Percentiles rank a stretch among this genome's conserved stretches.
These are phyloP conservation scores for Cinnamomum chago DNA, from an alignment of 164 flowering plant species.

Conservation along the genomic window DNA sequence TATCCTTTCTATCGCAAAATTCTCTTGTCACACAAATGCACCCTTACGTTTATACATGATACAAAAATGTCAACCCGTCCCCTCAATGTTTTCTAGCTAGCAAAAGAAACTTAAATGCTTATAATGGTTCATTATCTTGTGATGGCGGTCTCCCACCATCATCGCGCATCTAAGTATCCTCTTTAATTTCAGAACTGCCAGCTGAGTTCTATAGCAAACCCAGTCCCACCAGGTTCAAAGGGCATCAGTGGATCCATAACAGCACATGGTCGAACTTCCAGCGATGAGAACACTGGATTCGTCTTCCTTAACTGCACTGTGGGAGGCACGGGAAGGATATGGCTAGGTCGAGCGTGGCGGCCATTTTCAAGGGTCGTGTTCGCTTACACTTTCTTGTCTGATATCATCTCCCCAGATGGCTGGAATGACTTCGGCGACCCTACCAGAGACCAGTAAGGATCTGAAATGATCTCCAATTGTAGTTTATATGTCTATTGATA, in stretches of 20 bases:
- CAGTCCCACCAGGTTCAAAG: slow-evolving; percentile 50
- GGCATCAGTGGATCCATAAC: slow-evolving; percentile 69
- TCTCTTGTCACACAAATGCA: no score
- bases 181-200: slow-evolving; percentile 47
- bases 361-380: slow-evolving; percentile 81
- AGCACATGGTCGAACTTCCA: slow-evolving; percentile 70
- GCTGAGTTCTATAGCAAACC: slow-evolving; percentile 69
- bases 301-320: slow-evolving; percentile 61
- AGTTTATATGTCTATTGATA: no score
- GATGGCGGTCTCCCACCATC: no score
- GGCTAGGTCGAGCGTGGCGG: slow-evolving; percentile 96
- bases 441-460: slow-evolving; percentile 65
- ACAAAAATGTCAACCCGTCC: no score
- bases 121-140: no score
- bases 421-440: slow-evolving; percentile 93
- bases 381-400: slow-evolving; percentile 62
- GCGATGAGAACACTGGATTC: slow-evolving; percentile 77
- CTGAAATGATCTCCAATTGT: neutral
- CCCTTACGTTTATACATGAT: no score
- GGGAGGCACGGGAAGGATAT: slow-evolving; percentile 83
- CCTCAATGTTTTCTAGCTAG: no score
- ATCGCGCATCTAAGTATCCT: neutral
- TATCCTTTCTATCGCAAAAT: no score
- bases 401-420: slow-evolving; percentile 84
- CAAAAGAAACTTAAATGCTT: no score